A percentile compares a stretch with the other conserved stretches of the same genome.
These are phyloP conservation scores for Protostelium mycophagum DNA, from an alignment of 78 protist species.

Conservation along the genomic window DNA sequence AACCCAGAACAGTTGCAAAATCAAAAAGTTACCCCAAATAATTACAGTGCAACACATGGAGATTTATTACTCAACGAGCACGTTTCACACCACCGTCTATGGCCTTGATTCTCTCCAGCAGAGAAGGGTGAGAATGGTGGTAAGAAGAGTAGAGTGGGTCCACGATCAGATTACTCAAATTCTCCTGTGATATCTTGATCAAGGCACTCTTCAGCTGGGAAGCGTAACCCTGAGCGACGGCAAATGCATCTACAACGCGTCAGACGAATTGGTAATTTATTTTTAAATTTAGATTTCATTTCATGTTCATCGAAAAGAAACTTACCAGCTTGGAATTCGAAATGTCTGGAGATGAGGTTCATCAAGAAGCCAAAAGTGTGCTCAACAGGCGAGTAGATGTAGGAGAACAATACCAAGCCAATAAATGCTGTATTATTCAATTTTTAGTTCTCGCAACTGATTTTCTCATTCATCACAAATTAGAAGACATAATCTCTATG, in stretches of 20 bases:
- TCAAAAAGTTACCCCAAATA: too few relatives aligned
- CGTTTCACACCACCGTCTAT: background rate
- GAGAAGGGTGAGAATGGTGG: constrained; percentile 58
- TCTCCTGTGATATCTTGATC: constrained; percentile 27
- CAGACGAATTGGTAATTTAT: background rate
- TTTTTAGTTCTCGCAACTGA: too few relatives aligned
- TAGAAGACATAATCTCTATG: too few relatives aligned
- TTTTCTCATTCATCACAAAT: too few relatives aligned
- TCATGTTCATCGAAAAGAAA: constrained; percentile 8
- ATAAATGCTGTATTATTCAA: background rate
- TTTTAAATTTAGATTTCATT: background rate
- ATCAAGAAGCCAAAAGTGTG: constrained; percentile 18
- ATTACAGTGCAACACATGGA: too few relatives aligned
- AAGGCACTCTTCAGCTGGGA: constrained; percentile 8
- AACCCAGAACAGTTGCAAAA: too few relatives aligned
- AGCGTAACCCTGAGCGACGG: constrained; percentile 24
- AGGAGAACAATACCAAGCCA: constrained; percentile 53
- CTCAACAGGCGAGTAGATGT: constrained; percentile 54
- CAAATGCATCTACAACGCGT: background rate
- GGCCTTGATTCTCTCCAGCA: constrained; percentile 17
- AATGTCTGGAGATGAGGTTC: constrained; percentile 37
- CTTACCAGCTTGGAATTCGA: constrained; percentile 71
- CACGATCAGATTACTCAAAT: constrained; percentile 10
- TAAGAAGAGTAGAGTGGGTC: constrained; percentile 34
- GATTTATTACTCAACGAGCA: background rate